phyloP scores from a whole-genome alignment of 2,329 filamentous ascomycete species.

The Geosmithia putterillii region DNA sequence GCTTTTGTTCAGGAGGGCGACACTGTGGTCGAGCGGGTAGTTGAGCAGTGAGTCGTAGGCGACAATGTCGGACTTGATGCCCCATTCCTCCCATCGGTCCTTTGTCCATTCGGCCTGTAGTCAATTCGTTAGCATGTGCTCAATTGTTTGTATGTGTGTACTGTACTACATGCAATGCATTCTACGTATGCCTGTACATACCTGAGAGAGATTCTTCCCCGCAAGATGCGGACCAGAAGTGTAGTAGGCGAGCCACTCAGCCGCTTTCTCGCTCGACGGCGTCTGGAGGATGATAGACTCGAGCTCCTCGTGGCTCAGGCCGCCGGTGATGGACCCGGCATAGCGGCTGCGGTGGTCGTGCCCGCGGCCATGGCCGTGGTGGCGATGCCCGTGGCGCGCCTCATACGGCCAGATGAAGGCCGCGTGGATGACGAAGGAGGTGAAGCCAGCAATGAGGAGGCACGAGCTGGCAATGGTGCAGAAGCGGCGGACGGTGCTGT shows the following conservation, averaged over 20 bases:
- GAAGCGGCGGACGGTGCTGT: constrained; percentile 50
- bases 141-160: not conserved
- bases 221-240: constrained; percentile 64
- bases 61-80: constrained; percentile 49
- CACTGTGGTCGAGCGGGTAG: constrained; percentile 58
- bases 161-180: not conserved
- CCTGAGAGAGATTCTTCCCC: constrained; percentile 65
- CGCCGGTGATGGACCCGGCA: constrained; percentile 10
- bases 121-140: constrained; percentile 4
- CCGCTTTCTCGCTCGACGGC: constrained; percentile 41
- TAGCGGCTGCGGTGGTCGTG: constrained; percentile 14
- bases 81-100: constrained; percentile 61
- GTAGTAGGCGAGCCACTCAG: constrained; percentile 70
- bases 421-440: constrained; percentile 35
- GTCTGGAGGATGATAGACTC: constrained; percentile 44
- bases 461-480: constrained; percentile 50
- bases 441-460: constrained; percentile 35
- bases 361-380: no score
- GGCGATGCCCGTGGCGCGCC: constrained; percentile 14
- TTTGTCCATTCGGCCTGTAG: constrained; percentile 58
- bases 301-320: constrained; percentile 34
- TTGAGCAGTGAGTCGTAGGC: constrained; percentile 70
- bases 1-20: constrained; percentile 49
- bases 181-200: constrained; percentile 9
- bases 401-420: constrained; percentile 25